These are phyloP conservation scores for Acanthamoeba sp. DNA, from an alignment of 208 protist genomes.

Conservation along the genomic window DNA sequence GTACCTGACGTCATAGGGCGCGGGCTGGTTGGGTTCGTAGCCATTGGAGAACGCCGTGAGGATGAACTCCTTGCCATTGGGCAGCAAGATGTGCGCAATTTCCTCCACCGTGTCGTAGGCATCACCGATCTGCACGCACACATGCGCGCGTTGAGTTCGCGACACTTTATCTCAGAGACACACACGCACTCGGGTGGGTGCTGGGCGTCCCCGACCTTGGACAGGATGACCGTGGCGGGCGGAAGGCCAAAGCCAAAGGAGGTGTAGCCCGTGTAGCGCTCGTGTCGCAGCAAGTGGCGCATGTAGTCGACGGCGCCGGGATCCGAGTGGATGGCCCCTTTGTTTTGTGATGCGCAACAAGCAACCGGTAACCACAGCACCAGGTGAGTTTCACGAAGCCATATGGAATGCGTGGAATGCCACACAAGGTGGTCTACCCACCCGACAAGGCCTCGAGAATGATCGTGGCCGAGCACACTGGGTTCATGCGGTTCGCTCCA, in stretches of 20 bases:
- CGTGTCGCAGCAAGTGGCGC: neutral
- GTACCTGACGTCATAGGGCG: neutral
- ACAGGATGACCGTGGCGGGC: conserved; percentile 14
- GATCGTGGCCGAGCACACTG: neutral
- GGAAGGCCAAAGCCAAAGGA: conserved; percentile 45
- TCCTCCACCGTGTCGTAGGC: conserved; percentile 69
- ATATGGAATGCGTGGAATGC: too few species aligned
- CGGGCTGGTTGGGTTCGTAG: conserved; percentile 40
- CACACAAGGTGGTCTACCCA: too few species aligned
- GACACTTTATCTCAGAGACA: too few species aligned
- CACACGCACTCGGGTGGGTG: too few species aligned
- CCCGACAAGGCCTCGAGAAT: neutral
- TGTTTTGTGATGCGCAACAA: too few species aligned
- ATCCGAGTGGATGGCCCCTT: neutral
- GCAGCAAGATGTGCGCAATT: conserved; percentile 20
- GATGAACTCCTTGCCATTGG: conserved; percentile 59
- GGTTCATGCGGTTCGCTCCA: neutral
- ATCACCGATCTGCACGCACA: conserved; percentile 25
- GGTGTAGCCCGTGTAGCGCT: conserved; percentile 2
- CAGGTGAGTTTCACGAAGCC: too few species aligned
- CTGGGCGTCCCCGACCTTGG: neutral
- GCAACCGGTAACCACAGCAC: too few species aligned
- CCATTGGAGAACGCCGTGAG: conserved; percentile 41
- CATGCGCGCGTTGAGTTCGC: too few species aligned
- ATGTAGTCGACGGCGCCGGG: conserved; percentile 19